Conservation (phyloP, 768 basidiomycete genomes). For the Kwoniella heveanensis region DNA sequence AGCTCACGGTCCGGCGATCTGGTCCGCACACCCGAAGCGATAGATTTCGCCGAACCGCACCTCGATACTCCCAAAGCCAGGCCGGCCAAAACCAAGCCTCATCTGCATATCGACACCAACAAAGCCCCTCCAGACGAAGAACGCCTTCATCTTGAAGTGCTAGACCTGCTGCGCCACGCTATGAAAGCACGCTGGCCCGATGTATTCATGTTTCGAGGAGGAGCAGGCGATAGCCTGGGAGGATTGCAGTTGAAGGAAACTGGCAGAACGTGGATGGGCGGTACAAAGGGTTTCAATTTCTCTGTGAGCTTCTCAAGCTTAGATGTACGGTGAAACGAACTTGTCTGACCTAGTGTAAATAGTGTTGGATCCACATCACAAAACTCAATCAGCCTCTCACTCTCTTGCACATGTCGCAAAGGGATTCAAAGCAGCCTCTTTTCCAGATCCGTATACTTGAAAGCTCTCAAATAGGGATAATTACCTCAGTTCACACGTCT, state of each 20-base stretch:
- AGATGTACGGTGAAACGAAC: neutral
- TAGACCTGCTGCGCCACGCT: conserved; percentile 50
- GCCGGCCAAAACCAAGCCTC: neutral
- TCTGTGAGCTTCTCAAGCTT: conserved; percentile 35
- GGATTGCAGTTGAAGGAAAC: conserved; percentile 41
- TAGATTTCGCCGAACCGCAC: conserved; percentile 1
- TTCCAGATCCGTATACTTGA: conserved; percentile 50
- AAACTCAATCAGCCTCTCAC: conserved; percentile 51
- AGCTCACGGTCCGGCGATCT: neutral
- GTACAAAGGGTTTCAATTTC: conserved; percentile 50
- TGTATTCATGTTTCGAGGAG: conserved; percentile 42
- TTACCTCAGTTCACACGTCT: conserved; percentile 24
- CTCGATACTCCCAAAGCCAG: conserved; percentile 4
- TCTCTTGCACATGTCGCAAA: conserved; percentile 44
- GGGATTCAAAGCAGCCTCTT: conserved; percentile 35
- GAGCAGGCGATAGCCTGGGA: conserved; percentile 27
- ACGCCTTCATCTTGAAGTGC: conserved; percentile 40
- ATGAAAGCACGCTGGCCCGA: conserved; percentile 50
- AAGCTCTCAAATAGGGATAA: conserved; percentile 51
- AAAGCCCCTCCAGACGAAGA: conserved; percentile 22
- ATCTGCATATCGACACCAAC: conserved; percentile 13
- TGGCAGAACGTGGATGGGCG: conserved; percentile 42
- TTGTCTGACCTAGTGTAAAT: neutral
- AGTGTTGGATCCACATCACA: conserved; percentile 53
- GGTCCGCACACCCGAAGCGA: neutral